Percentiles rank a stretch among this genome's conserved stretches.
These are phyloP conservation scores for Coemansia sp. DNA, from an alignment of 371 early-diverging fungal genomes.

Conservation along the genomic window DNA sequence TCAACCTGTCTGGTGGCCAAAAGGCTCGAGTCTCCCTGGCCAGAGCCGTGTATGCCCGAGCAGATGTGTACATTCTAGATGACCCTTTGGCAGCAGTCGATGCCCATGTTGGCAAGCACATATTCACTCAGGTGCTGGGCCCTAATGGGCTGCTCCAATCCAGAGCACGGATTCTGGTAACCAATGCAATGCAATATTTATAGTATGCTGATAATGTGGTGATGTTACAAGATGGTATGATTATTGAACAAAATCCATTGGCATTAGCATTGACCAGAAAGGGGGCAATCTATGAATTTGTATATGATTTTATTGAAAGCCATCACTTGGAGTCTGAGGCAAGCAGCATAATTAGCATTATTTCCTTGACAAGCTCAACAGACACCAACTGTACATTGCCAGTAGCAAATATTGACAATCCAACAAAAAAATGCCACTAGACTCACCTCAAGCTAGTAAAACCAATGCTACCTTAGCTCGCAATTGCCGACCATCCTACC, in stretches of 20 bases:
- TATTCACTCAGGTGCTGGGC: constrained; percentile 85
- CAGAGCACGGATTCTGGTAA: constrained; percentile 86
- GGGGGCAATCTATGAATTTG: constrained; percentile 54
- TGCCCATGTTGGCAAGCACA: constrained; percentile 81
- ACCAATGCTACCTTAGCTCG: no score
- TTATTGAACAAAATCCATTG: constrained; percentile 76
- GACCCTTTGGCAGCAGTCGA: constrained; percentile 82
- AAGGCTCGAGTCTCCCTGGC: constrained; percentile 77
- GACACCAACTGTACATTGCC: no score
- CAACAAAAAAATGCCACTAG: no score
- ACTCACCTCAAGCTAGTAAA: no score
- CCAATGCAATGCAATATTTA: constrained; percentile 85
- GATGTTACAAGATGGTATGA: constrained; percentile 73
- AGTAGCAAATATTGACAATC: no score
- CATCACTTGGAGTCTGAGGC: not conserved
- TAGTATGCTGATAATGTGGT: constrained; percentile 66
- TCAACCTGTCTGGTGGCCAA: constrained; percentile 87
- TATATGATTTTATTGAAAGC: constrained; percentile 45
- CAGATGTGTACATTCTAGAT: constrained; percentile 81
- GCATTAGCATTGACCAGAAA: constrained; percentile 62
- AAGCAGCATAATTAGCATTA: not conserved
- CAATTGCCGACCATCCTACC: no score
- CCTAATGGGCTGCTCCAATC: constrained; percentile 76
- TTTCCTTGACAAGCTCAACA: not conserved
- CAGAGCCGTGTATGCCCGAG: constrained; percentile 85